Percentiles rank a stretch among this genome's conserved stretches.
phyloP scores from a whole-genome alignment of 345 rosid species.

The Alliaria petiolata region DNA sequence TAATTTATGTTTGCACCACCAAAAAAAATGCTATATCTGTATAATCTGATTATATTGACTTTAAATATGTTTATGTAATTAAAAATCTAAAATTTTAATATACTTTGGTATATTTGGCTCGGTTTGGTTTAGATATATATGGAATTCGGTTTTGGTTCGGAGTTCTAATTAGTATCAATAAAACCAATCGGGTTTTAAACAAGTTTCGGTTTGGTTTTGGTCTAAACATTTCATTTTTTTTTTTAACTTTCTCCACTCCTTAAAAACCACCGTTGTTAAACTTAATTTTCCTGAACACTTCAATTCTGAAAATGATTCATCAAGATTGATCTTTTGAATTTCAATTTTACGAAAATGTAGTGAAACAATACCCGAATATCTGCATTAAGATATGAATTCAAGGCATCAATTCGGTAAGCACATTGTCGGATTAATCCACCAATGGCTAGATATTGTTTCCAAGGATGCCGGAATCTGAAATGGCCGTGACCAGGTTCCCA shows the following conservation, averaged over 20 bases:
- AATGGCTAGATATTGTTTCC: conserved; percentile 61
- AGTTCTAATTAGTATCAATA: too few relatives aligned
- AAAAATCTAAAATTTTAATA: background rate
- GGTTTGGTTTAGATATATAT: background rate
- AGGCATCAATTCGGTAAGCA: conserved; percentile 59
- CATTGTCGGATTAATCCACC: conserved; percentile 53
- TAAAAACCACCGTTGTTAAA: too few relatives aligned
- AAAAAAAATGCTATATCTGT: too few relatives aligned
- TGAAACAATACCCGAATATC: conserved; percentile 38
- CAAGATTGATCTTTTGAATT: too few relatives aligned
- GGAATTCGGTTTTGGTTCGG: background rate
- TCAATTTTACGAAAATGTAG: background rate
- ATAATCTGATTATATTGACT: background rate
- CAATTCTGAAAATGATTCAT: background rate
- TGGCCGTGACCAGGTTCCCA: conserved; percentile 88
- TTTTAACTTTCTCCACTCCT: background rate
- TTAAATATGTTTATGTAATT: background rate
- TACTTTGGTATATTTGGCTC: background rate
- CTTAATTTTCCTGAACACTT: background rate
- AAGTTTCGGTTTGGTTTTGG: background rate
- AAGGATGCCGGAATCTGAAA: conserved; percentile 70
- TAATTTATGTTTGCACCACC: too few relatives aligned
- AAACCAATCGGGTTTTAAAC: background rate
- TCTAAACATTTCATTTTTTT: background rate
- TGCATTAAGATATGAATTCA: conserved; percentile 44